A percentile compares a stretch with the other conserved stretches of the same genome.
Conservation (phyloP, 2,329 filamentous ascomycete genomes). For the Capronia coronata region DNA sequence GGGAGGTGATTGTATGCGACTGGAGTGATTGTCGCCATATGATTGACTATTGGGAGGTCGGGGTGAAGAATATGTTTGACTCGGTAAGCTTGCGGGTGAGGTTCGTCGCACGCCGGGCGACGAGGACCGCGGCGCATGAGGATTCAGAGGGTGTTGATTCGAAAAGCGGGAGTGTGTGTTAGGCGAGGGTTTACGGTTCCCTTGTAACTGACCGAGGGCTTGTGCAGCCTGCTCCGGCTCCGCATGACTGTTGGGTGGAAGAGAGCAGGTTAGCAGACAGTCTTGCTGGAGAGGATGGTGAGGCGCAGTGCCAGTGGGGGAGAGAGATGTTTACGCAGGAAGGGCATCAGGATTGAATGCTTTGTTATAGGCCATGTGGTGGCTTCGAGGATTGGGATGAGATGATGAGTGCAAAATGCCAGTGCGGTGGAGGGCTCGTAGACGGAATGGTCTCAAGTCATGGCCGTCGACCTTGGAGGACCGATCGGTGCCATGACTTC, state of each 20-base stretch:
- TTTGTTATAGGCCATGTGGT: conserved; percentile 82
- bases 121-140: conserved; percentile 18
- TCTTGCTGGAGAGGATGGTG: conserved; percentile 28
- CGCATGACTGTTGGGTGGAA: conserved; percentile 52
- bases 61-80: conserved; percentile 17
- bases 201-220: conserved; percentile 34
- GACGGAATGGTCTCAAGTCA: background rate
- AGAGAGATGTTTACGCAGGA: conserved; percentile 58
- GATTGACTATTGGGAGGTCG: conserved; percentile 15
- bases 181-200: conserved; percentile 21
- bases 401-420: background rate
- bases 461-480: background rate
- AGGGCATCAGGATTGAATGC: conserved; percentile 91
- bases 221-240: conserved; percentile 59
- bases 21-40: conserved; percentile 20
- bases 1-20: conserved; percentile 31
- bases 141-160: conserved; percentile 29
- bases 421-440: background rate
- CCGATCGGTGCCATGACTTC: background rate
- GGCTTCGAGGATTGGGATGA: background rate
- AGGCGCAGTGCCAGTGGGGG: conserved; percentile 11
- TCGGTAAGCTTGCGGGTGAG: conserved; percentile 25
- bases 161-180: conserved; percentile 16
- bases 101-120: conserved; percentile 16
- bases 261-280: conserved; percentile 3